Evolutionary conservation across 192 early-diverging fungal species (phyloP).

Genomic region (Neocallimastix lanati): DNA sequence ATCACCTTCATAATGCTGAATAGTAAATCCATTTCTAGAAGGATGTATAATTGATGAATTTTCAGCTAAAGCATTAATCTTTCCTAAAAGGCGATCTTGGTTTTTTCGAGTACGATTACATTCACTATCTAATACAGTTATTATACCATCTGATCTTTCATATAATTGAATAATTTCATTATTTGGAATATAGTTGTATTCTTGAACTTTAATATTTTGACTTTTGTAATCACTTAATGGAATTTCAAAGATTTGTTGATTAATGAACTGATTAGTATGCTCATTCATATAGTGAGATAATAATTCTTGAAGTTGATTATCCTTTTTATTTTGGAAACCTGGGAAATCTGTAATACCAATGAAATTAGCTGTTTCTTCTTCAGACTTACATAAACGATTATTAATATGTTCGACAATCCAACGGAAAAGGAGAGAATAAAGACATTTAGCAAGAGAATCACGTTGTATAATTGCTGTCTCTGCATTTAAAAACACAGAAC

Average conservation of each 20-base stretch:
- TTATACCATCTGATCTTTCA: neutral
- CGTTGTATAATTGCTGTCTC: constrained; percentile 59
- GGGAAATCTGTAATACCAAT: constrained; percentile 75
- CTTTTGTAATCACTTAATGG: neutral
- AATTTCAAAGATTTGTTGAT: neutral
- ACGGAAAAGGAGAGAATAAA: constrained; percentile 67
- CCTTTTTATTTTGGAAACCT: constrained; percentile 46
- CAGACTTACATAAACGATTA: constrained; percentile 53
- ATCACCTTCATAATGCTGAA: constrained; percentile 61
- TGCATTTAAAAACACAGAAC: constrained; percentile 61
- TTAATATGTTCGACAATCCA: constrained; percentile 88
- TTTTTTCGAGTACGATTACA: neutral
- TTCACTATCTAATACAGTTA: neutral
- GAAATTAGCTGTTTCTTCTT: constrained; percentile 55
- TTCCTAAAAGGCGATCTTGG: neutral
- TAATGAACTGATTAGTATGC: neutral
- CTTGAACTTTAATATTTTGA: neutral
- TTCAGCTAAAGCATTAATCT: neutral
- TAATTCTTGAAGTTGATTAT: neutral
- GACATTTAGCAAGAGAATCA: constrained; percentile 52
- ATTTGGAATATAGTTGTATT: neutral
- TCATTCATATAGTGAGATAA: neutral
- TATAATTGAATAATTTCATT: neutral
- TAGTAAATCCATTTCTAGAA: constrained; percentile 32
- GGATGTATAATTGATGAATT: neutral